Percentiles rank a stretch among this genome's conserved stretches.
Conservation (phyloP, 192 early-diverging fungal species). For the Coemansia sp. region DNA sequence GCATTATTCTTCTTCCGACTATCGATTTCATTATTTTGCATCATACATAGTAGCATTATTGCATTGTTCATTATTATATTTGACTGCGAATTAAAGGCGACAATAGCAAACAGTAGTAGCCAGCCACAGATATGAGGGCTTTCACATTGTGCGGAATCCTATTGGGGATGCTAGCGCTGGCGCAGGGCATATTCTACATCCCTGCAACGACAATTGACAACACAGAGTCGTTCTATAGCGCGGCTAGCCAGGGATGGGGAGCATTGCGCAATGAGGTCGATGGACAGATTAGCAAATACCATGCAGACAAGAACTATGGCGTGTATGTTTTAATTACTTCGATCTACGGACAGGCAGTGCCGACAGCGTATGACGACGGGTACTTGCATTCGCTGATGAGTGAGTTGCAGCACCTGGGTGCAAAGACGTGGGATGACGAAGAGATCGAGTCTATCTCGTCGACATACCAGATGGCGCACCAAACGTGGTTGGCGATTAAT, state of each 20-base stretch:
- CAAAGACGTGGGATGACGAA: conserved; percentile 23
- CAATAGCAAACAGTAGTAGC: background rate
- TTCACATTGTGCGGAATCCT: background rate
- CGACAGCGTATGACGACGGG: conserved; percentile 14
- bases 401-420: conserved; percentile 21
- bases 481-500: background rate
- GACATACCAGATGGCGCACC: conserved; percentile 15
- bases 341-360: conserved; percentile 14
- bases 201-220: conserved; percentile 34
- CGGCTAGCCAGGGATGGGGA: conserved; percentile 24
- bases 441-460: conserved; percentile 21
- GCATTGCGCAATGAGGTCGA: conserved; percentile 14
- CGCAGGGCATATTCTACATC: conserved; percentile 14
- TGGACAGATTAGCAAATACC: conserved; percentile 9
- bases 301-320: conserved; percentile 20
- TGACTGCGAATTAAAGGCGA: background rate
- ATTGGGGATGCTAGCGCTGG: conserved; percentile 11
- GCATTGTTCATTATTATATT: background rate
- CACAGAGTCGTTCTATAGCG: conserved; percentile 25
- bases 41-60: background rate
- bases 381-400: conserved; percentile 28
- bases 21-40: background rate
- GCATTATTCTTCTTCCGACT: background rate
- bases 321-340: conserved; percentile 24
- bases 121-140: background rate